Conservation (phyloP, 805 yeast genomes). For the Komagataella ulmi region DNA sequence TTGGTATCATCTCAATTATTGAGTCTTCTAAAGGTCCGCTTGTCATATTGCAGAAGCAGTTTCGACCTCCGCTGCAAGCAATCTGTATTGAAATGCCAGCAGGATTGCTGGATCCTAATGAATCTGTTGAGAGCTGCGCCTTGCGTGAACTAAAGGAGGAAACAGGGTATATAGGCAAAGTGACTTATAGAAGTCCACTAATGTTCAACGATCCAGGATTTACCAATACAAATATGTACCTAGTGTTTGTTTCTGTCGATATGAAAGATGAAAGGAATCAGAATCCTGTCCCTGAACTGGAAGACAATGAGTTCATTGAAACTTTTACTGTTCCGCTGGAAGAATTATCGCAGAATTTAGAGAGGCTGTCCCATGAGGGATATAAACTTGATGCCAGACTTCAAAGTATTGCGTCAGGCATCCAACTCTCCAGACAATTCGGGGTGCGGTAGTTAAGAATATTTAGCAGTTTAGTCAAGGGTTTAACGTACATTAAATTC, state of each 20-base stretch:
- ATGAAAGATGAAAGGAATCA: conserved; percentile 48
- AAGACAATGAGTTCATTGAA: conserved; percentile 88
- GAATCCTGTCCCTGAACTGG: conserved; percentile 63
- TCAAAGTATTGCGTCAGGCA: conserved; percentile 76
- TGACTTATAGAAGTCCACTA: conserved; percentile 14
- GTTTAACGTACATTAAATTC: not conserved
- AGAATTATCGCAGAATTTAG: conserved; percentile 40
- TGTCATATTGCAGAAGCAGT: conserved; percentile 70
- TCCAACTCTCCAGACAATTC: conserved; percentile 33
- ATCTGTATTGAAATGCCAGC: conserved; percentile 94
- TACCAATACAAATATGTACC: conserved; percentile 74
- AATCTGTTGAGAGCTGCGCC: conserved; percentile 68
- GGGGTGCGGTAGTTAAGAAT: not conserved
- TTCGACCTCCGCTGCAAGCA: conserved; percentile 83
- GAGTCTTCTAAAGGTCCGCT: conserved; percentile 32
- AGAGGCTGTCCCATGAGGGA: conserved; percentile 44
- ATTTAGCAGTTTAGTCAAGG: not conserved
- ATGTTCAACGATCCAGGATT: conserved; percentile 51
- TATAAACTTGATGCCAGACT: conserved; percentile 78
- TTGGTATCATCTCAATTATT: conserved; percentile 72
- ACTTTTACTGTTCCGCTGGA: conserved; percentile 62
- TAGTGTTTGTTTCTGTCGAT: conserved; percentile 74
- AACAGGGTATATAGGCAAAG: conserved; percentile 78
- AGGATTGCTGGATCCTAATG: conserved; percentile 81
- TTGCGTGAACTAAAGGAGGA: conserved; percentile 82